phyloP scores from a whole-genome alignment of 2,329 filamentous ascomycete species.

The Aureobasidium sp. region DNA sequence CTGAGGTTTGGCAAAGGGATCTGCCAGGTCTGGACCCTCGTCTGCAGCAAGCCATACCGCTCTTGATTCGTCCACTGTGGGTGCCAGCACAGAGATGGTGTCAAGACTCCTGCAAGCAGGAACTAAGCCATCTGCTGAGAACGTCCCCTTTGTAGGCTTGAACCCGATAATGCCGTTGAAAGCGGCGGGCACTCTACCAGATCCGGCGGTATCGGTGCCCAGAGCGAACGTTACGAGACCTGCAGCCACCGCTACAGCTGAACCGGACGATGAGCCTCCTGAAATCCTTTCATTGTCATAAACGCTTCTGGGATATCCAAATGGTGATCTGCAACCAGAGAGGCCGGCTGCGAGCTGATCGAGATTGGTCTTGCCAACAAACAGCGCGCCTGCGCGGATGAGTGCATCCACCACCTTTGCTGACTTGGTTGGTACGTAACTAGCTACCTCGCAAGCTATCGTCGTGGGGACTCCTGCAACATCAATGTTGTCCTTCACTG shows the following conservation, averaged over 20 bases:
- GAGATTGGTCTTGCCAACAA: conserved; percentile 76
- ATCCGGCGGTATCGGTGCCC: conserved; percentile 78
- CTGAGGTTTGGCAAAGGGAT: neutral
- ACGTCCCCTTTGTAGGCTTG: conserved; percentile 80
- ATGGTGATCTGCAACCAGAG: conserved; percentile 63
- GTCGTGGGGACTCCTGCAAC: conserved; percentile 64
- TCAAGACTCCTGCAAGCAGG: conserved; percentile 76
- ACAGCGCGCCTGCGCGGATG: conserved; percentile 76
- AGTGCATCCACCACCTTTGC: too few species aligned
- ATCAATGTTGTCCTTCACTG: conserved; percentile 55
- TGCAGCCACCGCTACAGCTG: conserved; percentile 68
- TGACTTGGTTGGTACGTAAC: too few species aligned
- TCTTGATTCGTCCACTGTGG: too few species aligned
- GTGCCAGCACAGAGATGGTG: too few species aligned
- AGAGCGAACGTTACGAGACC: conserved; percentile 71
- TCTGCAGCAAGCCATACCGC: neutral
- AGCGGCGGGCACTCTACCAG: conserved; percentile 75
- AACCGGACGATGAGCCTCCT: conserved; percentile 74
- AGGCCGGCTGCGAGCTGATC: conserved; percentile 76
- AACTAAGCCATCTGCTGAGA: conserved; percentile 63
- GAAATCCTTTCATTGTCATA: conserved; percentile 77
- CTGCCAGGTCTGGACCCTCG: neutral
- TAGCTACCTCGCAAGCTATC: too few species aligned
- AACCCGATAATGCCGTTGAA: conserved; percentile 76
- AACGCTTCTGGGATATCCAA: too few species aligned